These are phyloP conservation scores for Phytopythium kandeliae DNA, from an alignment of 352 stramenopile genomes.

Conservation along the genomic window DNA sequence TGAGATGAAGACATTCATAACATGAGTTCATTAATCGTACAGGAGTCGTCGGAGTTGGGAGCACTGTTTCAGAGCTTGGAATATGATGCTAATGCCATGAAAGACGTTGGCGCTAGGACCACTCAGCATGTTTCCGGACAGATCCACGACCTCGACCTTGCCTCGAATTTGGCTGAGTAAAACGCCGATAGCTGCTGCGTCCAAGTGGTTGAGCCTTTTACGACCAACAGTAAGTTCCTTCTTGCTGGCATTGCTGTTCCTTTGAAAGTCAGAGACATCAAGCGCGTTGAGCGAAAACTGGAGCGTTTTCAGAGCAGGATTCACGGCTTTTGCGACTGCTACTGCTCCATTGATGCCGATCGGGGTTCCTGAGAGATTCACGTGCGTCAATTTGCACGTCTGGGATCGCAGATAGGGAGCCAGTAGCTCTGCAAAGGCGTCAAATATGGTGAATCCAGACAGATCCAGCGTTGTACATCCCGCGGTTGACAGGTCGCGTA, in stretches of 20 bases:
- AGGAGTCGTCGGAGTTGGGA: constrained; percentile 44
- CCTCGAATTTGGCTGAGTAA: constrained; percentile 42
- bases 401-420: constrained; percentile 46
- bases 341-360: constrained; percentile 40
- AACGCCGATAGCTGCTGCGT: constrained; percentile 44
- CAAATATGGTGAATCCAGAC: constrained; percentile 42
- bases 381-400: constrained; percentile 30
- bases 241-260: neutral
- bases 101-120: constrained; percentile 43
- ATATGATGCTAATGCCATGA: constrained; percentile 40
- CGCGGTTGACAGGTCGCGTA: constrained; percentile 33
- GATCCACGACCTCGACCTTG: constrained; percentile 42
- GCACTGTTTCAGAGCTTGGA: constrained; percentile 41
- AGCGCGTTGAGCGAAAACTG: constrained; percentile 35
- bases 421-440: constrained; percentile 56
- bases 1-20: neutral
- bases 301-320: constrained; percentile 32
- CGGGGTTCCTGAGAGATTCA: constrained; percentile 50
- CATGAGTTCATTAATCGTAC: constrained; percentile 16
- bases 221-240: constrained; percentile 18
- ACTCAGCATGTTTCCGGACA: constrained; percentile 50
- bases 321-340: constrained; percentile 30
- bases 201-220: constrained; percentile 47
- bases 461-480: constrained; percentile 41
- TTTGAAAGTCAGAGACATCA: neutral